Conservation (phyloP, 768 basidiomycete genomes). For the Macrolepiota fuliginosa region DNA sequence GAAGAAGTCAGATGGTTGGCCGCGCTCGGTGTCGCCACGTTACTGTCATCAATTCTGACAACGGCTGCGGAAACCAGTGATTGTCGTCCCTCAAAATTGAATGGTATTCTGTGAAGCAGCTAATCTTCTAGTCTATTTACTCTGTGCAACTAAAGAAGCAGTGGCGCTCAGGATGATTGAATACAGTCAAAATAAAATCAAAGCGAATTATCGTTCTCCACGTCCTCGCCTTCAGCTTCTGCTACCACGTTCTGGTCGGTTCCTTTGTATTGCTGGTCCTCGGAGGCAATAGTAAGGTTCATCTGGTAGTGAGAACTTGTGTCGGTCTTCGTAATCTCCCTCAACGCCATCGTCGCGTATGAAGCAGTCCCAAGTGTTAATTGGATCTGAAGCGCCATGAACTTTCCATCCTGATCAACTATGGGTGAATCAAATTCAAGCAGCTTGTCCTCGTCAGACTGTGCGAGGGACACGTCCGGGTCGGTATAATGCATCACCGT, state of each 20-base stretch:
- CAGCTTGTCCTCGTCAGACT: slow-evolving; percentile 93
- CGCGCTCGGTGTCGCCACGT: background rate
- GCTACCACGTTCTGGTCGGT: slow-evolving; percentile 32
- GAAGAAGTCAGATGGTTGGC: background rate
- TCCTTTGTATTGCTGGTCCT: slow-evolving; percentile 80
- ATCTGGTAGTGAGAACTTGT: slow-evolving; percentile 91
- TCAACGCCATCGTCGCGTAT: slow-evolving; percentile 97
- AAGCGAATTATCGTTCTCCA: background rate
- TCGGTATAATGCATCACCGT: slow-evolving; percentile 84
- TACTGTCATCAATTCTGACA: background rate
- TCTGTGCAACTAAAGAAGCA: background rate
- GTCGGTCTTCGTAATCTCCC: slow-evolving; percentile 93
- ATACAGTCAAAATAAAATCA: background rate
- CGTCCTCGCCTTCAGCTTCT: slow-evolving; percentile 22
- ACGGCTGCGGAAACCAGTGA: background rate
- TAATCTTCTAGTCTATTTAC: background rate
- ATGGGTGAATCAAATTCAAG: slow-evolving; percentile 76
- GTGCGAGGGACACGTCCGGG: slow-evolving; percentile 87
- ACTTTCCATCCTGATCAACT: slow-evolving; percentile 69
- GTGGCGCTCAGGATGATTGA: background rate
- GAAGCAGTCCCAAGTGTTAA: slow-evolving; percentile 87
- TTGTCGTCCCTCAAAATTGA: background rate
- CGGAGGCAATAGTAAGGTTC: slow-evolving; percentile 70
- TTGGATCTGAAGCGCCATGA: slow-evolving; percentile 83
- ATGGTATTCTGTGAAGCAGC: background rate